Evolutionary conservation across 345 rosid species (phyloP).

Genomic region (Acer negundo): DNA sequence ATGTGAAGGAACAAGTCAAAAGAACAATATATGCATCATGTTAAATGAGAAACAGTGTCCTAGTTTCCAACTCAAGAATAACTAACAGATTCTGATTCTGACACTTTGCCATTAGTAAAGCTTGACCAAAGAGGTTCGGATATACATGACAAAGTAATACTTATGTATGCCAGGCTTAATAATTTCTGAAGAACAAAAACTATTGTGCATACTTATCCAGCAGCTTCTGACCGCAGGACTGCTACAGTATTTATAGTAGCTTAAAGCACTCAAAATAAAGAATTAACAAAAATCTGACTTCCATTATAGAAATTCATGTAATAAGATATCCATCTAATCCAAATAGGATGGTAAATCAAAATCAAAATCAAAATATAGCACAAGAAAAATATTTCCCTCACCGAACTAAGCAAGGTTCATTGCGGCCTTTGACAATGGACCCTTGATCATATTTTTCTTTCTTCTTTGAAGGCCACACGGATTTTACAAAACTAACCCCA

Average conservation of each 20-base stretch:
- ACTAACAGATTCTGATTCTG: not conserved
- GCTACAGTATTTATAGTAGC: not conserved
- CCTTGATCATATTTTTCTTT: slow-evolving; percentile 86
- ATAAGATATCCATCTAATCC: not conserved
- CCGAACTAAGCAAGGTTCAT: slow-evolving; percentile 95
- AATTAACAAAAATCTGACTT: not conserved
- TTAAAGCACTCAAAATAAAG: not conserved
- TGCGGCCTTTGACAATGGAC: slow-evolving; percentile 79
- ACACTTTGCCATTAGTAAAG: not conserved
- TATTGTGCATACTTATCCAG: not conserved
- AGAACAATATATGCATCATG: not conserved
- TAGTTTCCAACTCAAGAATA: not conserved
- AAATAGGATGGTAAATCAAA: not conserved
- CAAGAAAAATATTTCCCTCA: slow-evolving; percentile 33
- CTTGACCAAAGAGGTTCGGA: not conserved
- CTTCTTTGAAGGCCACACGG: slow-evolving; percentile 86
- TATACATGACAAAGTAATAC: not conserved
- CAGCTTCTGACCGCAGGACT: not conserved
- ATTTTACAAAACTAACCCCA: slow-evolving; percentile 64
- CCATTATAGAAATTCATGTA: not conserved
- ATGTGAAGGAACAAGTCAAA: not conserved
- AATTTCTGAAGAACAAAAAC: not conserved
- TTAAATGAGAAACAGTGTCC: not conserved
- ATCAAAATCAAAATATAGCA: not conserved
- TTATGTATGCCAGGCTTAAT: not conserved